Evolutionary conservation across 2,329 filamentous ascomycete species (phyloP), one percentile per base, ranked within the genome.

Genomic region (Colletotrichum brevisporum): DNA sequence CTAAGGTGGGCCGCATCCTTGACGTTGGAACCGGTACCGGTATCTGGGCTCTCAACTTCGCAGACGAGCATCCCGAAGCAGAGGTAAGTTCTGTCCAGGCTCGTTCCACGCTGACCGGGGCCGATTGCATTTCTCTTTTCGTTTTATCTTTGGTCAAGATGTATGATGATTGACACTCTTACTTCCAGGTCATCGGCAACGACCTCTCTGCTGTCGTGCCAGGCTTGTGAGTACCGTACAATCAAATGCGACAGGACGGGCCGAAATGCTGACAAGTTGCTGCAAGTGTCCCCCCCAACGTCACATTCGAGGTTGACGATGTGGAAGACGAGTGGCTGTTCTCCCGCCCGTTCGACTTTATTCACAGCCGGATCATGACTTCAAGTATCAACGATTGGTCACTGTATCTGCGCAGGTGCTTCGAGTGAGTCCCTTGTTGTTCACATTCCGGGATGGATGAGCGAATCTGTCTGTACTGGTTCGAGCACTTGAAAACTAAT

Each of bases 261-360:
- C 8, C 5, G 45, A n/a, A 21, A 1, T n/a, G 45, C 45, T 48
- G 16, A 48, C 45, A 9, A 9, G 27, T 31, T 31, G 5, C 12
- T 48, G 21, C 6, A 2, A 43, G 83, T 61, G 81, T 87, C 3
- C 86, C 86, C 6, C 82, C 85, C 24, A 89, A 89, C 73, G 81
- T 87, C 59, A 80, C 80, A 21, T 89, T 89, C 75, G 77, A 88
- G 57, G 80, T 89, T 39, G 86, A 89, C 71, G 87, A 90, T 72
- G 77, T 83, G 43, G 85, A 87, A 70, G 82, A 86, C 67, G 78
- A 83, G 1, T 90, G 87, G 87, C 76, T 83, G 4, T 76, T 71
- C 18, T 82, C 82, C 67, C 73, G 80, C 1, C 78, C 84, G 60
- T 89, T 89, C 74, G 86, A 89, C 76, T 86, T 83, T 73, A 84